Evolutionary conservation across 2,329 filamentous ascomycete species (phyloP).

Genomic region (Ophiostoma tasmaniense): DNA sequence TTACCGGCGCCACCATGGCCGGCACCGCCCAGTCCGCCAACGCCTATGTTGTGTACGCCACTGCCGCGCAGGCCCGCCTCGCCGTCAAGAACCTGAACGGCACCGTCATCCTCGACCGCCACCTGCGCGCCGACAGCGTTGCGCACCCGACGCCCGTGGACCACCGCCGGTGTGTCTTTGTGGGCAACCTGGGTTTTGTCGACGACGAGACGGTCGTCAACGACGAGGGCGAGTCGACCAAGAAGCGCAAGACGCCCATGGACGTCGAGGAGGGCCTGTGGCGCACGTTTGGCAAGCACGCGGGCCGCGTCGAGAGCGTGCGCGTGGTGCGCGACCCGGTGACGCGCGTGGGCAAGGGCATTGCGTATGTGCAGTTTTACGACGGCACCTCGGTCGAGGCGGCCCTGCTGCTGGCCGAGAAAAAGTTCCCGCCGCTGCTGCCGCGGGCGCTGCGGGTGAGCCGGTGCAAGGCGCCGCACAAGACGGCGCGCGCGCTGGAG

Average conservation of each 20-base stretch:
- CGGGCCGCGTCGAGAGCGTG: slow-evolving; percentile 83
- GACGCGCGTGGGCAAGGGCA: slow-evolving; percentile 90
- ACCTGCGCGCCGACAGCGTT: slow-evolving; percentile 83
- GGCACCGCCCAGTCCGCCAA: slow-evolving; percentile 89
- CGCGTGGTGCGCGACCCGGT: slow-evolving; percentile 82
- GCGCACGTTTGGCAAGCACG: slow-evolving; percentile 64
- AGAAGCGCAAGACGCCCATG: slow-evolving; percentile 58
- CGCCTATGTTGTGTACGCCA: slow-evolving; percentile 85
- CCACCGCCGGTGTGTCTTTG: slow-evolving; percentile 85
- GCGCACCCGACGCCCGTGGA: slow-evolving; percentile 78
- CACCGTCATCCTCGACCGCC: slow-evolving; percentile 71
- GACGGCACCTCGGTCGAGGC: slow-evolving; percentile 82
- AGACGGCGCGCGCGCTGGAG: slow-evolving; percentile 46
- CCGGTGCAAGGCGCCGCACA: slow-evolving; percentile 68
- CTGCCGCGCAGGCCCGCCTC: slow-evolving; percentile 62
- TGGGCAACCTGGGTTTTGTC: slow-evolving; percentile 92
- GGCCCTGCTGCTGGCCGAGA: slow-evolving; percentile 79
- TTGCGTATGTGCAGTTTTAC: slow-evolving; percentile 95
- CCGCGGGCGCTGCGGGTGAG: slow-evolving; percentile 78
- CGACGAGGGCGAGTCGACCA: slow-evolving; percentile 40
- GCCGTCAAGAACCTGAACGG: slow-evolving; percentile 76
- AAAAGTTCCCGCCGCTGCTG: slow-evolving; percentile 92
- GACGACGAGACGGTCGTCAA: slow-evolving; percentile 72
- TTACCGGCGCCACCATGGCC: slow-evolving; percentile 82
- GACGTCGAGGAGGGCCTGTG: slow-evolving; percentile 92